These are phyloP conservation scores for Citrus trifoliata DNA, from an alignment of 345 rosid species.

Conservation along the genomic window DNA sequence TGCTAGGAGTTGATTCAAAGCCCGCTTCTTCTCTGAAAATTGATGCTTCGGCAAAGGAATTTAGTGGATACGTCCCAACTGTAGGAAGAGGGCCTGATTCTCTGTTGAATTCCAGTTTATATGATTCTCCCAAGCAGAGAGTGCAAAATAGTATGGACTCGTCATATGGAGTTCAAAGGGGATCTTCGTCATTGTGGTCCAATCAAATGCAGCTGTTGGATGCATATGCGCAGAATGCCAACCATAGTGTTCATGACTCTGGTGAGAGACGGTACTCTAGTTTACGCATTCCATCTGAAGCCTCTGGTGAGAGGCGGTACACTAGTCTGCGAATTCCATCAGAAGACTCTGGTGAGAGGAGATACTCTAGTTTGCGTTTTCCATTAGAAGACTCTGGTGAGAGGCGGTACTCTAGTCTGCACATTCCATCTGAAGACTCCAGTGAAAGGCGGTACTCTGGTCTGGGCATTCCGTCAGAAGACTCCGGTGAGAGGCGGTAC, in stretches of 20 bases:
- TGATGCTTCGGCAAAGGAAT: constrained; percentile 50
- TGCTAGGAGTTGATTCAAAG: constrained; percentile 53
- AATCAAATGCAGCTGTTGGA: constrained; percentile 50
- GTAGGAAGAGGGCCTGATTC: constrained; percentile 61
- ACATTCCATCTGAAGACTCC: constrained; percentile 29
- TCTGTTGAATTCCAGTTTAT: constrained; percentile 37
- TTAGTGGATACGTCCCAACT: constrained; percentile 43
- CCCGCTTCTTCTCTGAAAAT: constrained; percentile 36
- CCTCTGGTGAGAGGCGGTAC: constrained; percentile 62
- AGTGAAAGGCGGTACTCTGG: constrained; percentile 71
- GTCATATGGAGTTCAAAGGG: constrained; percentile 52
- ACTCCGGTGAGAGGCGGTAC: constrained; percentile 20
- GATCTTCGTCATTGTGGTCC: constrained; percentile 54
- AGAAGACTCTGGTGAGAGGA: constrained; percentile 46
- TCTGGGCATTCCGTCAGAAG: constrained; percentile 39
- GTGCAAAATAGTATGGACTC: constrained; percentile 53
- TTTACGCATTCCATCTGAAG: constrained; percentile 47
- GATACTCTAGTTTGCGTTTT: constrained; percentile 64
- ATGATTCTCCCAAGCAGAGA: constrained; percentile 54
- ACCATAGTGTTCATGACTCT: constrained; percentile 39
- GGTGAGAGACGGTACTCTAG: constrained; percentile 76
- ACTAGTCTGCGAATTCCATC: constrained; percentile 58
- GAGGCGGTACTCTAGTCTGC: constrained; percentile 71
- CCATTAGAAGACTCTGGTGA: constrained; percentile 38
- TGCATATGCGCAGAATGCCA: constrained; percentile 52